Evolutionary conservation across 1,139 yeast genomes (phyloP), one percentile per base, ranked within the genome.

Genomic region (Kodamaea suecica): DNA sequence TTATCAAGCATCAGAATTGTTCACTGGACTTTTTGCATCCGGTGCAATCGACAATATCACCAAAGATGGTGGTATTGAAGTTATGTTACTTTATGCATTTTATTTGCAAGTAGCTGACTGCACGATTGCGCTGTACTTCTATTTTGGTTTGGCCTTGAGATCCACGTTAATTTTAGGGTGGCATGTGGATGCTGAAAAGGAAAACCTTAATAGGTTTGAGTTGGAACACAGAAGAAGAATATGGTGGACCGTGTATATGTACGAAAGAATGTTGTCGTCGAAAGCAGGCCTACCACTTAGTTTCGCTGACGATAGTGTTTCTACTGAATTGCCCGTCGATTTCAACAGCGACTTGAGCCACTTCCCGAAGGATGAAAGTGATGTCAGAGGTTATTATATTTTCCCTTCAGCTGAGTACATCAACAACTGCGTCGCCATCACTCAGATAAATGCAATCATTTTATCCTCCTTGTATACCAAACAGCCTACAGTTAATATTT

Each of bases 161-260:
- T 78, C 90, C 0, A 80, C 92, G 2, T 63, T 85, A 38, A 75
- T 84, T 28, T 59, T 84, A 21, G 95, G 95, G 1, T 73, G 86
- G 79, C 95, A 86, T 56, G 92, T 83, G 2, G 92, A 84, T 59
- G 82, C 87, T 5, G 88, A 82, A 38, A 77, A 78, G 48, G 85
- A 79, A 40, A 65, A 69, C 20, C 53, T 83, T 35, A 70, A 79
- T 38, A 59, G 85, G 34, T 81, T 72, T 48, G 88, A 83, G 50
- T 57, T 83, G 35, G 95, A 86, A 47, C 95, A 86, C 55, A 65
- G 94, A 45, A 67, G 95, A 51, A 64, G 95, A 46, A 61, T 86
- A 14, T 86, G 95, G 92, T 86, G 95, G 95, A 84, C 95, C 0
- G 90, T 85, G 8, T 85, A 84, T 57, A 84, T 84, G 85, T 82